Conservation (phyloP, 2,329 filamentous ascomycete species). For the Stromatinia cepivora region DNA sequence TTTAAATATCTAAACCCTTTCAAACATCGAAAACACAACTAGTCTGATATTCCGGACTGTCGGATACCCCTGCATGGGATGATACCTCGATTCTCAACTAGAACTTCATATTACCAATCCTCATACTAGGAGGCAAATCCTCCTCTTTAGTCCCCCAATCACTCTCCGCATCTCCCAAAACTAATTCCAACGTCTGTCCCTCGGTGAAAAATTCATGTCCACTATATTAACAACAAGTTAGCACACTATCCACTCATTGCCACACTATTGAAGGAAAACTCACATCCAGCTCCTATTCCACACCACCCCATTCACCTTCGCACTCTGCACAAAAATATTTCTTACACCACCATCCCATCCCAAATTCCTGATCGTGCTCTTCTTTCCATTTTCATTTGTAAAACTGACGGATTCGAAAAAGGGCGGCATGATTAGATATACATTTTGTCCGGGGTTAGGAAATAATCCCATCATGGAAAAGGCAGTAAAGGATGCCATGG, state of each 20-base stretch:
- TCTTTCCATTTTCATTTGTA: conserved; percentile 57
- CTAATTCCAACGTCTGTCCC: conserved; percentile 63
- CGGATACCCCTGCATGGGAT: too few relatives aligned
- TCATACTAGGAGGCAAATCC: conserved; percentile 61
- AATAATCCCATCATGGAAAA: conserved; percentile 49
- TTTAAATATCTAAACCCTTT: too few relatives aligned
- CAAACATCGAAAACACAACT: too few relatives aligned
- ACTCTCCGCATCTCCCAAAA: conserved; percentile 60
- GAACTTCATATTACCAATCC: conserved; percentile 5
- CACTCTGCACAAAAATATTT: conserved; percentile 64
- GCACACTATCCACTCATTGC: background rate
- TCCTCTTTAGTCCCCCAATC: conserved; percentile 58
- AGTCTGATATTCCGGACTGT: too few relatives aligned
- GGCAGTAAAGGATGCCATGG: conserved; percentile 49
- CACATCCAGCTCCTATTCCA: conserved; percentile 65
- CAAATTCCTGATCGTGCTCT: conserved; percentile 57
- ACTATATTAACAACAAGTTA: background rate
- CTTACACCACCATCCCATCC: conserved; percentile 61
- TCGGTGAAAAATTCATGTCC: conserved; percentile 66
- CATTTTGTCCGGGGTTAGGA: conserved; percentile 67
- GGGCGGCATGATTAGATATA: conserved; percentile 68
- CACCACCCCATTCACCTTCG: conserved; percentile 57
- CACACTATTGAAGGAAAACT: background rate
- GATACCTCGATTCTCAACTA: background rate
- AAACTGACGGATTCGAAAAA: conserved; percentile 63